These are phyloP conservation scores for Ogataea sp. DNA, from an alignment of 805 yeast species.

Conservation along the genomic window DNA sequence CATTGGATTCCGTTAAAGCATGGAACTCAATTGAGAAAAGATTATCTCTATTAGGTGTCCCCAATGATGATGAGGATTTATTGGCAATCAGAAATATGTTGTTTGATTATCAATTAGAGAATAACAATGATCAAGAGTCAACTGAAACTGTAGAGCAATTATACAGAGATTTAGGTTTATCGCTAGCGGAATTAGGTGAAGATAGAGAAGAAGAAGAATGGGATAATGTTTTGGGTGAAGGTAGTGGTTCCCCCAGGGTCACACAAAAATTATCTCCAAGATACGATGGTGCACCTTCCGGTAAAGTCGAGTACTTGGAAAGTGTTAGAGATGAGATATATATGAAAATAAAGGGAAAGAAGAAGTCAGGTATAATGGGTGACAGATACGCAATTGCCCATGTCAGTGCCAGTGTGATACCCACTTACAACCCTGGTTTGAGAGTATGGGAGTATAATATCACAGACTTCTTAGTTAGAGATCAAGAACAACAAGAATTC, in stretches of 20 bases:
- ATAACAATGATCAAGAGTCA: slow-evolving; percentile 11
- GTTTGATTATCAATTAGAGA: too few species aligned
- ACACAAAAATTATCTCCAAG: slow-evolving; percentile 12
- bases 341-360: slow-evolving; percentile 37
- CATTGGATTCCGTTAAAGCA: slow-evolving; percentile 64
- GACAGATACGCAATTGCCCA: slow-evolving; percentile 66
- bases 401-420: slow-evolving; percentile 67
- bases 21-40: slow-evolving; percentile 39
- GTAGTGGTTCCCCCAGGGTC: slow-evolving; percentile 5
- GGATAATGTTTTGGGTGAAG: neutral
- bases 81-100: too few species aligned
- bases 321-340: slow-evolving; percentile 48
- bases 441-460: slow-evolving; percentile 84
- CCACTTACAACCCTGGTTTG: slow-evolving; percentile 78
- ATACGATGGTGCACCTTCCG: slow-evolving; percentile 59
- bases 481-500: slow-evolving; percentile 8
- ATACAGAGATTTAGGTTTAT: slow-evolving; percentile 9
- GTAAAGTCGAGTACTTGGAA: slow-evolving; percentile 58
- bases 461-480: slow-evolving; percentile 26
- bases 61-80: slow-evolving; percentile 15
- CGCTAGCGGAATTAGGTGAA: slow-evolving; percentile 8
- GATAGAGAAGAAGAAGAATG: slow-evolving; percentile 14
- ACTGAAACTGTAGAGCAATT: neutral
- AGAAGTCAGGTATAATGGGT: slow-evolving; percentile 33
- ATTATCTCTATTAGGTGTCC: slow-evolving; percentile 11